Evolutionary conservation across 108 stramenopile species (phyloP).

Genomic region (Craspedostauros australis): DNA sequence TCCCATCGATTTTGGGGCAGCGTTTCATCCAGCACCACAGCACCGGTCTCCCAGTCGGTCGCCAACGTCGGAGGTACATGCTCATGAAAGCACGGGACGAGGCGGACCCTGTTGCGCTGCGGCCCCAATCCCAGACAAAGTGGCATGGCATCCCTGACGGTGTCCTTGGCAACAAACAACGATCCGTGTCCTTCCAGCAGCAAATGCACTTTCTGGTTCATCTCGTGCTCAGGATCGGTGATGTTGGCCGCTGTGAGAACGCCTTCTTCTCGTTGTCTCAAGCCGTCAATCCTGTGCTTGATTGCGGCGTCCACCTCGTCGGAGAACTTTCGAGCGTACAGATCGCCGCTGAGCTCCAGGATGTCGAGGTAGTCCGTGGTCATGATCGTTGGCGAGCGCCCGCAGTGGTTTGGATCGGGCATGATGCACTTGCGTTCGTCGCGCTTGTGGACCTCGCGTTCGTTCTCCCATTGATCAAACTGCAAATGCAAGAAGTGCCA

Average conservation of each 20-base stretch:
- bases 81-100: conserved; percentile 79
- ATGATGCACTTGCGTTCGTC: conserved; percentile 85
- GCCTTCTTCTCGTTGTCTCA: conserved; percentile 39
- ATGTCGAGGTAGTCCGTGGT: conserved; percentile 77
- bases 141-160: conserved; percentile 45
- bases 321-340: conserved; percentile 87
- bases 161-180: conserved; percentile 80
- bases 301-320: conserved; percentile 53
- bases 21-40: conserved; percentile 77
- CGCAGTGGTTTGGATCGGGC: conserved; percentile 84
- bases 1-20: conserved; percentile 73
- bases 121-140: conserved; percentile 68
- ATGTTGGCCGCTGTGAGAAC: conserved; percentile 17
- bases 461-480: conserved; percentile 91
- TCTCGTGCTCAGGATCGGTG: conserved; percentile 5
- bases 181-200: conserved; percentile 77
- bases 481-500: conserved; percentile 87
- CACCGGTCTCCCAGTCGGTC: conserved; percentile 72
- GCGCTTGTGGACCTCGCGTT: conserved; percentile 41
- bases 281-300: conserved; percentile 65
- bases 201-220: conserved; percentile 12
- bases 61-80: conserved; percentile 58
- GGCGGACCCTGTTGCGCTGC: conserved; percentile 35
- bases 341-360: conserved; percentile 71
- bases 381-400: conserved; percentile 84